Evolutionary conservation across 352 stramenopile genomes (phyloP), one percentile per base, ranked within the genome.

Genomic region (Blastocystis sp.): DNA sequence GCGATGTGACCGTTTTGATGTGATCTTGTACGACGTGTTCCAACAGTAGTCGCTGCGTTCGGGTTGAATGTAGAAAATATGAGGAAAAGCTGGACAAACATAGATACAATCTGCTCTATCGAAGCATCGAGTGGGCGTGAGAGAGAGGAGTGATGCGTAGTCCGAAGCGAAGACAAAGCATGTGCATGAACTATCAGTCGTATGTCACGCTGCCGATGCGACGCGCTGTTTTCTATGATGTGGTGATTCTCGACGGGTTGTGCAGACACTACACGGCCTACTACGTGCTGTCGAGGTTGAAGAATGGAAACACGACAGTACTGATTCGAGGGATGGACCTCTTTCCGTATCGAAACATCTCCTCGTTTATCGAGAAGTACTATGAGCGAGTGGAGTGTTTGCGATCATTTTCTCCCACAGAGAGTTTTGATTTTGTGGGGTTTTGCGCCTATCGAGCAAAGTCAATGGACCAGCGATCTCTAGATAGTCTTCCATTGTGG

Each of bases 1-100:
- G 26, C 11, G 11, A 9, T 73, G 62, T 37, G 39, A 73, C 29
- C 62, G 39, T 8, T 47, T 39, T 29, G 62, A 73, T 23, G 62
- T 73, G 62, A 45, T 73, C 5, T 39, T 73, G 23, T 73, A 73
- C 62, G 62, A 73, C 29, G 29, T 73, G 4, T 73, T 73, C 62
- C 62, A 73, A 43, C 41, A 73, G 62, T 73, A 41, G 62, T 20
- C 9, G n/a, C 26, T 7, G 62, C 6, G n/a, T 26, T 7, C 6
- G 18, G 62, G 2, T 73, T 29, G 39, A 15, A 45, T 47, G 11
- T 73, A 73, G 62, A 37, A 73, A 73, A 37, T 73, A 73, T 37
- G 23, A 34, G n/a, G 20, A 43, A 15, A 43, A 34, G 62, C n/a
- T 73, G 62, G 26, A 73, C n/a, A 73, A 73, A 15, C 11, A 34